Conservation (phyloP, 441 rosid genomes). For the Euphorbia corollata region DNA sequence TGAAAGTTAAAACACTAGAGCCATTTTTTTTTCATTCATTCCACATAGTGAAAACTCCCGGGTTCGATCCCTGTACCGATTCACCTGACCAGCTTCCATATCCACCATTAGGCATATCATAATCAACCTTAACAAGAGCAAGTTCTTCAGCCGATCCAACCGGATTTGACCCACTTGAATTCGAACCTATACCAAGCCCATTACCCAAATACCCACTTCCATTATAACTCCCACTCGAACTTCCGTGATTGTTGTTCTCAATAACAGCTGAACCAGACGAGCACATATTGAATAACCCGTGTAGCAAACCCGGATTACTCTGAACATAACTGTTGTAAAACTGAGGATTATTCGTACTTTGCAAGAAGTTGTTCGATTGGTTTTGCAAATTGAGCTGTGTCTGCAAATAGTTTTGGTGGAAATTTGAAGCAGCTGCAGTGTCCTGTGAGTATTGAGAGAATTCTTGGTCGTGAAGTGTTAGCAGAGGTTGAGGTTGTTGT, state of each 20-base stretch:
- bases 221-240: conserved; percentile 39
- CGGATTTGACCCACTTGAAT: conserved; percentile 30
- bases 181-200: conserved; percentile 47
- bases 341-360: conserved; percentile 40
- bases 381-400: conserved; percentile 72
- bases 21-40: conserved; percentile 35
- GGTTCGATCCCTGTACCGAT: conserved; percentile 63
- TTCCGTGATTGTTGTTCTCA: conserved; percentile 46
- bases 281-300: conserved; percentile 59
- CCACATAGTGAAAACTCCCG: conserved; percentile 83
- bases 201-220: conserved; percentile 55
- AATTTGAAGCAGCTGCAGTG: conserved; percentile 21
- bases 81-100: conserved; percentile 68
- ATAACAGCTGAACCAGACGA: conserved; percentile 30
- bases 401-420: conserved; percentile 60
- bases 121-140: conserved; percentile 67
- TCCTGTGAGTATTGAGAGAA: conserved; percentile 55
- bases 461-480: conserved; percentile 62
- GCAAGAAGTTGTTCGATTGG: conserved; percentile 38
- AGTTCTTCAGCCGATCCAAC: conserved; percentile 54
- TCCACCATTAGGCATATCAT: conserved; percentile 60
- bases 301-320: conserved; percentile 58
- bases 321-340: conserved; percentile 62
- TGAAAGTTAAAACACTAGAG: too few species aligned
- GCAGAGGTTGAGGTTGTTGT: conserved; percentile 51